These are phyloP conservation scores for Aspergillus sp. DNA, from an alignment of 2,329 filamentous ascomycete genomes.

Conservation along the genomic window DNA sequence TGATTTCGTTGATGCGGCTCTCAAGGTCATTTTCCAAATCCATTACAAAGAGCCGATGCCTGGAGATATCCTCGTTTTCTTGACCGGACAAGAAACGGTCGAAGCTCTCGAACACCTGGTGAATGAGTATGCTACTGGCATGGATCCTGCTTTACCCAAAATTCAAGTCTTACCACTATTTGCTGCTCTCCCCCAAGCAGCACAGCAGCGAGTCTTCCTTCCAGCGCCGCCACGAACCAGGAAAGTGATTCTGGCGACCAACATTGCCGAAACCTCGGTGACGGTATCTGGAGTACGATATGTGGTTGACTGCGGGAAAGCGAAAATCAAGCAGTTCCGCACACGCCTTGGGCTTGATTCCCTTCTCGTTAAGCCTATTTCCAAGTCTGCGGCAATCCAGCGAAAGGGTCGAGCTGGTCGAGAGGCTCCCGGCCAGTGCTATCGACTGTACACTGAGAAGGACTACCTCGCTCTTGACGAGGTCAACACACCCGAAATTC, in stretches of 20 bases:
- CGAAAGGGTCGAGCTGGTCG: constrained; percentile 87
- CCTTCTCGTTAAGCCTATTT: constrained; percentile 84
- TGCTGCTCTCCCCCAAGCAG: constrained; percentile 81
- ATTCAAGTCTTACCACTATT: constrained; percentile 76
- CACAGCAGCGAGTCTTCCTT: constrained; percentile 82
- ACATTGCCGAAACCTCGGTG: constrained; percentile 98
- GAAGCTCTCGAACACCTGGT: constrained; percentile 77
- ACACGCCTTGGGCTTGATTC: constrained; percentile 84
- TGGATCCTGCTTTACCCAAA: constrained; percentile 71
- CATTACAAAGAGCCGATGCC: constrained; percentile 87
- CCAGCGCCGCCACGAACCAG: constrained; percentile 71
- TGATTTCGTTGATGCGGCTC: constrained; percentile 77
- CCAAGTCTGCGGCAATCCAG: constrained; percentile 89
- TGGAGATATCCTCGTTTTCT: constrained; percentile 87
- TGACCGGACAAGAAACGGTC: constrained; percentile 91
- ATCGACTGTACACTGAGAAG: constrained; percentile 79
- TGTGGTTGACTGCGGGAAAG: constrained; percentile 90
- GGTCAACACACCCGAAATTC: constrained; percentile 80
- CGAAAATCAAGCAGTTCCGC: constrained; percentile 90
- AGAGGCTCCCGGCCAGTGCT: constrained; percentile 88
- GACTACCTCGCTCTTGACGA: constrained; percentile 70
- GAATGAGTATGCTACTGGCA: constrained; percentile 71
- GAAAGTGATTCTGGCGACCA: constrained; percentile 89
- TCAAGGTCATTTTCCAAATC: constrained; percentile 81
- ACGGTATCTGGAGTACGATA: constrained; percentile 91